These are phyloP conservation scores for Boletus rufocinnamomeus DNA, from an alignment of 768 basidiomycete species.

Conservation along the genomic window DNA sequence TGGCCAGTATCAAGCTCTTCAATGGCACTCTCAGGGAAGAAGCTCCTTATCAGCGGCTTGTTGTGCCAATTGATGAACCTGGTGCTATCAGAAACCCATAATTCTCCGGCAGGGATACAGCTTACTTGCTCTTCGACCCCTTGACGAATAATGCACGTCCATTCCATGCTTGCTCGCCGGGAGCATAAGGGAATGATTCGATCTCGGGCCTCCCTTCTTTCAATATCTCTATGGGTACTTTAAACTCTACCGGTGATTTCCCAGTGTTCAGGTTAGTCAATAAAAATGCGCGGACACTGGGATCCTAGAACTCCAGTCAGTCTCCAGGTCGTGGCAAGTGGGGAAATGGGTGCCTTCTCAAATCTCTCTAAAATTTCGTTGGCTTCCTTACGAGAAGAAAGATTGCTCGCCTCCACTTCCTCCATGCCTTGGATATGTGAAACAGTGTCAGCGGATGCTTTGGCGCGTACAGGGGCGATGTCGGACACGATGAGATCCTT, in stretches of 20 bases:
- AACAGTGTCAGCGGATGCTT: slow-evolving; percentile 62
- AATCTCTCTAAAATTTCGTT: slow-evolving; percentile 59
- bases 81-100: slow-evolving; percentile 5
- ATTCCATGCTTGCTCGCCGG: slow-evolving; percentile 52
- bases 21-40: slow-evolving; percentile 72
- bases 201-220: slow-evolving; percentile 61
- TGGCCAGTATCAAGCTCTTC: slow-evolving; percentile 75
- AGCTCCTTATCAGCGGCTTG: slow-evolving; percentile 55
- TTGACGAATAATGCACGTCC: slow-evolving; percentile 75
- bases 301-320: slow-evolving; percentile 52
- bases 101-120: slow-evolving; percentile 7
- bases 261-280: slow-evolving; percentile 71
- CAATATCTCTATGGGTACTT: slow-evolving; percentile 71
- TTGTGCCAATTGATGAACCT: slow-evolving; percentile 80
- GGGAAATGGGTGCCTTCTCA: slow-evolving; percentile 54
- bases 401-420: slow-evolving; percentile 58
- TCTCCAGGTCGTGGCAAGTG: background rate
- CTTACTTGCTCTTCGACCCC: slow-evolving; percentile 73
- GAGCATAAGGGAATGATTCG: slow-evolving; percentile 75
- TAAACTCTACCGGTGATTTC: slow-evolving; percentile 55
- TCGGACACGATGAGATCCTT: slow-evolving; percentile 73
- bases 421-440: slow-evolving; percentile 74
- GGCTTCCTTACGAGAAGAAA: slow-evolving; percentile 69
- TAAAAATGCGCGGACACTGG: slow-evolving; percentile 76
- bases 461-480: slow-evolving; percentile 69